Base-by-base conservation (phyloP, 2,329 filamentous ascomycete genomes). In the Malbranchea zuffiana region DNA sequence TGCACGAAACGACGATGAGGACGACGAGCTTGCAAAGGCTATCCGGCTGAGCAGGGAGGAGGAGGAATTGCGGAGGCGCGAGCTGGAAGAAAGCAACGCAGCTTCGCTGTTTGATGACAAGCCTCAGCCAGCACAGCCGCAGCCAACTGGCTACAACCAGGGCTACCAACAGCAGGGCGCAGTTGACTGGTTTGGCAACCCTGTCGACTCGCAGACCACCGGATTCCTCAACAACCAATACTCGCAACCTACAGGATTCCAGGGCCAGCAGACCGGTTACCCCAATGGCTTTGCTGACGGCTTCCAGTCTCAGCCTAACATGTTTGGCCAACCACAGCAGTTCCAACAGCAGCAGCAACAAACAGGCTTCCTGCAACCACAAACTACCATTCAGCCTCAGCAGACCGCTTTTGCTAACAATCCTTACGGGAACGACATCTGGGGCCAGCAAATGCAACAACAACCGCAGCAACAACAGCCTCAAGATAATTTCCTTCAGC, bases 131-230 rank as follows among this genome's bases (percentile, higher is more conserved):
- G 64, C 75, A 37, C 80, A 85, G 50, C 74, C 82, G 23, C 84
- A 87, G 61, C 76, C 75, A 26, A 96, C 87, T 10, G 88, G 86
- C 23, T 86, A 85, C 66, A 96, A 95, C 61, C 87, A 94, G 63
- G 88, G 88, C 31, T 98, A 98, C 54, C 87, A 96, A 65, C 90
- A 98, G 63, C 88, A 94, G 56, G 82, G 82, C 40, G 84, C 85
- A 8, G 90, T 98, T 12, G 90, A 98, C 62, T 96, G 92, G 76
- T 90, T 92, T 51, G 90, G 88, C 41, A 98, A 98, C 59, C 85
- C 87, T 8, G 80, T 96, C 52, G 83, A 88, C 41, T 78, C 77
- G 51, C 80, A 83, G 56, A 72, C 68, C 37, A 81, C 77, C 10
- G 77, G 76, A 4, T 80, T 70, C 51, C 60, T 80, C 45, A 78